Evolutionary conservation across 1,139 yeast genomes (phyloP).

Genomic region (Taphrina communis): DNA sequence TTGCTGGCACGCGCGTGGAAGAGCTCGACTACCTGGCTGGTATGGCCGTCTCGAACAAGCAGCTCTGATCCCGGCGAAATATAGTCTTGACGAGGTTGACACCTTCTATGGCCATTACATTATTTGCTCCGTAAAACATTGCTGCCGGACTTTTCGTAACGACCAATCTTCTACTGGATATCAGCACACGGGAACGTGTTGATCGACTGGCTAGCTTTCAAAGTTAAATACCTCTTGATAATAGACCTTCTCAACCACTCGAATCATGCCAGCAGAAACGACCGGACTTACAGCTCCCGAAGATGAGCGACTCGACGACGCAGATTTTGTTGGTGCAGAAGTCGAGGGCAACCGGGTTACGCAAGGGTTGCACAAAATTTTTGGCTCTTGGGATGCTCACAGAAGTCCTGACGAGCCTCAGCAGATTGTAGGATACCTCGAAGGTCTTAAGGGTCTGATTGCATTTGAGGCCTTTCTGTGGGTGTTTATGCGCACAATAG

Average conservation of each 20-base stretch:
- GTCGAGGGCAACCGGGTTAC: background rate
- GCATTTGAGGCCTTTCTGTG: conserved; percentile 39
- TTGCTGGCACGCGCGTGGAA: background rate
- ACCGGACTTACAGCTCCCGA: conserved; percentile 19
- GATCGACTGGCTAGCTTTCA: too few relatives aligned
- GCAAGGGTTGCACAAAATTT: background rate
- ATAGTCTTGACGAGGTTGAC: background rate
- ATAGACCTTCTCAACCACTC: background rate
- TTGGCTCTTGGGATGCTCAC: conserved; percentile 18
- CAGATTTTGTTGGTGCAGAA: conserved; percentile 39
- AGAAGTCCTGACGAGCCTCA: conserved; percentile 16
- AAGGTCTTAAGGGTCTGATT: conserved; percentile 35
- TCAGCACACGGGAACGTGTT: too few relatives aligned
- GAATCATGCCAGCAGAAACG: conserved; percentile 10
- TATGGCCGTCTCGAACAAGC: background rate
- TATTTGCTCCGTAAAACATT: background rate
- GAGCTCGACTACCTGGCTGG: conserved; percentile 13
- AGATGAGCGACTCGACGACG: conserved; percentile 32
- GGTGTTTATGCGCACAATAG: conserved; percentile 38
- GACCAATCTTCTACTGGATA: background rate
- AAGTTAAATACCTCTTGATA: too few relatives aligned
- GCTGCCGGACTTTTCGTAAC: background rate
- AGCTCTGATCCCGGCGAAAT: conserved; percentile 2
- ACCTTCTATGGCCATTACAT: background rate
- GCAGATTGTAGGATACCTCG: conserved; percentile 7